These are phyloP conservation scores for Cerioporus squamosus DNA, from an alignment of 1,284 basidiomycete genomes.

Conservation along the genomic window DNA sequence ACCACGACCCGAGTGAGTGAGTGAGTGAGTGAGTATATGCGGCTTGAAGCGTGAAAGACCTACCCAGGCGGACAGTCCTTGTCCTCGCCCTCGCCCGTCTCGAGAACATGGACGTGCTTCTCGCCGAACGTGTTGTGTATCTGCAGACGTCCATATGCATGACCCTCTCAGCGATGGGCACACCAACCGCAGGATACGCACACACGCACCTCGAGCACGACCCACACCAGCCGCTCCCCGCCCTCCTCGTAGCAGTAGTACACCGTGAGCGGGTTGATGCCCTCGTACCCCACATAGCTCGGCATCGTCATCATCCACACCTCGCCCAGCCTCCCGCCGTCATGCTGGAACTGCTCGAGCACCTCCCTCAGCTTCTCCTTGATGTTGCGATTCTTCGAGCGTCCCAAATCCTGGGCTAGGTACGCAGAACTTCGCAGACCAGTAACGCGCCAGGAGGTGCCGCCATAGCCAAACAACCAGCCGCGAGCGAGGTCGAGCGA, in stretches of 20 bases:
- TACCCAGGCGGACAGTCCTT: conserved; percentile 40
- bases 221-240: conserved; percentile 44
- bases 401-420: conserved; percentile 44
- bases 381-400: conserved; percentile 37
- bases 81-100: conserved; percentile 52
- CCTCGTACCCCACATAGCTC: conserved; percentile 67
- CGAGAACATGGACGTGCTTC: conserved; percentile 64
- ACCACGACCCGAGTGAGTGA: too few relatives aligned
- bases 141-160: conserved; percentile 34
- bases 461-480: conserved; percentile 57
- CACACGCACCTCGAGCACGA: conserved; percentile 58
- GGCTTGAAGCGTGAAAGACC: conserved; percentile 17
- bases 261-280: conserved; percentile 77
- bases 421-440: conserved; percentile 55
- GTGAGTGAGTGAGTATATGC: neutral
- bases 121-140: conserved; percentile 84
- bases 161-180: neutral
- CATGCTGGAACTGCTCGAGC: conserved; percentile 38
- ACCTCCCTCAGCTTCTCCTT: conserved; percentile 45
- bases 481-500: conserved; percentile 54
- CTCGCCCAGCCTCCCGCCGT: conserved; percentile 38
- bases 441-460: conserved; percentile 46
- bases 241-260: conserved; percentile 66
- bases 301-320: conserved; percentile 83
- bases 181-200: neutral